Percentiles rank a stretch among this genome's conserved stretches.
phyloP scores from a whole-genome alignment of 352 stramenopile species.

The Pythium apleroticum region DNA sequence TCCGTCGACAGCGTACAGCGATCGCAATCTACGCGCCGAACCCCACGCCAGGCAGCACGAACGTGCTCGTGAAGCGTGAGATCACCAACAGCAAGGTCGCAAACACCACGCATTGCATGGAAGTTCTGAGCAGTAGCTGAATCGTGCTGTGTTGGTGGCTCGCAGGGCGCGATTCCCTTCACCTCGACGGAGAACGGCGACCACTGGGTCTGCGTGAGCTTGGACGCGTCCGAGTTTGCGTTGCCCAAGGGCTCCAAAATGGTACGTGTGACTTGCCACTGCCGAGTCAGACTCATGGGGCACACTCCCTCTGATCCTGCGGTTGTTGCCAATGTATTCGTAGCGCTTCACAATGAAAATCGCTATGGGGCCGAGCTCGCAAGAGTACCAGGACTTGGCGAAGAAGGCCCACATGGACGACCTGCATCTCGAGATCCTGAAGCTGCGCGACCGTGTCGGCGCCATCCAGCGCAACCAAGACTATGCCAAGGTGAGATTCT shows the following conservation, averaged over 20 bases:
- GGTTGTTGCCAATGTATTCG: not conserved
- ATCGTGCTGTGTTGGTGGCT: not conserved
- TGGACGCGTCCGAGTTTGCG: conserved; percentile 66
- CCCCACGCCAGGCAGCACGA: conserved; percentile 36
- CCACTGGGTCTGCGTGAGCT: conserved; percentile 74
- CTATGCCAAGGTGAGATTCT: conserved; percentile 66
- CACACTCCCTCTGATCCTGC: not conserved
- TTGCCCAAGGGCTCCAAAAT: conserved; percentile 60
- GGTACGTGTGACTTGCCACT: conserved; percentile 38
- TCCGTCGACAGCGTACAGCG: conserved; percentile 48
- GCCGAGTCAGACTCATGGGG: no score
- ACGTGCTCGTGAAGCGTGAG: conserved; percentile 58
- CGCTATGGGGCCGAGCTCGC: conserved; percentile 62
- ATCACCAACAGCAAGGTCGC: conserved; percentile 52
- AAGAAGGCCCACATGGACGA: conserved; percentile 85
- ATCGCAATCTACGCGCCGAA: conserved; percentile 63
- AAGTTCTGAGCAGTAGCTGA: not conserved
- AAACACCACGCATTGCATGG: not conserved
- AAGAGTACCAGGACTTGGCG: conserved; percentile 81
- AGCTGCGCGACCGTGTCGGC: conserved; percentile 75
- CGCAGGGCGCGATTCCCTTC: conserved; percentile 60
- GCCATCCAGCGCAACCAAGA: conserved; percentile 83
- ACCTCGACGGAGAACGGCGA: conserved; percentile 64
- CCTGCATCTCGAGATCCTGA: conserved; percentile 76
- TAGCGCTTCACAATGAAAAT: conserved; percentile 73